Base-by-base conservation (phyloP, 2,329 filamentous ascomycete genomes). In the Fusarium armeniacum region DNA sequence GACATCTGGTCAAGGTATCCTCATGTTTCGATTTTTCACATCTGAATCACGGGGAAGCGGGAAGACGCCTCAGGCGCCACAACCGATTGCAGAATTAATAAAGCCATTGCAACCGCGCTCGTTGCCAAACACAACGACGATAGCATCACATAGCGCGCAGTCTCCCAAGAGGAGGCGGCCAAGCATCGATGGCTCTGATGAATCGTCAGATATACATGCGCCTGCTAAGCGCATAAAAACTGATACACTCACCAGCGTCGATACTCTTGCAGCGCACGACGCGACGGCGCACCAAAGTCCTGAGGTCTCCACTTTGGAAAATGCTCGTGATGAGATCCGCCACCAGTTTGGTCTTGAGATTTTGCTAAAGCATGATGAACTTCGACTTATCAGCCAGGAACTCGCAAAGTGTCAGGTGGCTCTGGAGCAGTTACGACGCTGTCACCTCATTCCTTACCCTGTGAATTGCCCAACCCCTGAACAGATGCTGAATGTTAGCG, bases 341-440 rank as follows among this genome's bases (percentile, higher is more conserved):
- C 90, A 93, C 67, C 92, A 98, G 80, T 91, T 98, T 79, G 93
- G 94, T 76, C 88, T 96, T 71, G 94, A 98, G 82, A 94, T 98
- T 55, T 83, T 98, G 69, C 83, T 97, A 78, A 98, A 98, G 84
- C 96, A 99, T 81, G 90, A 96, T 76, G 96, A 99, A 83, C 83
- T 98, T 63, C 93, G 94, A 60, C 85, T 97, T 72, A 97, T 98
- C 79, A 93, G 98, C 77, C 94, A 97, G 81, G 96, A 98, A 82
- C 87, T 98, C 70, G 95, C 93, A 70, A 98, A 98, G 83, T 98
- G 94, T 77, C 94, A 98, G 82, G 84, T 94, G 69, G 93, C 94
- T 13, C 86, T 98, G 72, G 96, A 99, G 81, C 96, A 98, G 82
- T 84, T 99, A 68, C 92, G 96, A 73, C 90, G 96, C 65, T 98